A percentile compares a stretch with the other conserved stretches of the same genome.
phyloP scores from a whole-genome alignment of 306 rosid species.

The Prunus mume region DNA sequence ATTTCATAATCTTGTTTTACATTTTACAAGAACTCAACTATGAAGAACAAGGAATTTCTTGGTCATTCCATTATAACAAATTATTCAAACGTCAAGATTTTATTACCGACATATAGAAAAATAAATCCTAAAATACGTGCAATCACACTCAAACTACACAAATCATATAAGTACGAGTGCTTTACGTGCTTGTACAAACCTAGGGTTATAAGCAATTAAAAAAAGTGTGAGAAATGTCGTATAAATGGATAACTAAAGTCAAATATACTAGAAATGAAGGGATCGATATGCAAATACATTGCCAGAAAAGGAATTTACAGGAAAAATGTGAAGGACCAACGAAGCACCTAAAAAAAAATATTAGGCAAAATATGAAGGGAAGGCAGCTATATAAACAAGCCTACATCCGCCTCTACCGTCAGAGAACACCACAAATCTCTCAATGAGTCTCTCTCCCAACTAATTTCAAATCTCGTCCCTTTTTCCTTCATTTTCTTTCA shows the following conservation, averaged over 20 bases:
- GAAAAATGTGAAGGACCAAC: not conserved
- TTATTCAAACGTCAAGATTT: too few species aligned
- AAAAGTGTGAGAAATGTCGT: not conserved
- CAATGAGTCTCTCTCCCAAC: too few species aligned
- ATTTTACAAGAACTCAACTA: too few species aligned
- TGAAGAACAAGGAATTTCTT: too few species aligned
- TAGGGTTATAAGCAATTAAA: too few species aligned
- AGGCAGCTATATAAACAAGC: constrained; percentile 19
- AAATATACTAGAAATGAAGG: not conserved
- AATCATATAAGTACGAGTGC: too few species aligned
- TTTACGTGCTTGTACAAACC: too few species aligned
- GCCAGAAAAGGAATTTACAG: not conserved
- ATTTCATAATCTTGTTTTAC: too few species aligned
- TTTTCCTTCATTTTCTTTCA: not conserved
- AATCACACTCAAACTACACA: too few species aligned
- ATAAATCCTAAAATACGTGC: too few species aligned
- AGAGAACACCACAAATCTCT: not conserved
- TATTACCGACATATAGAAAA: too few species aligned
- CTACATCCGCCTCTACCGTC: not conserved
- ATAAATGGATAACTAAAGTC: not conserved
- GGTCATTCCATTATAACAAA: too few species aligned
- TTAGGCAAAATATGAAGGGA: not conserved
- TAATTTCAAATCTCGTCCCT: not conserved
- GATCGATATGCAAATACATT: not conserved
- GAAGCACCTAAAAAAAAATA: not conserved